Conservation (phyloP, 2,329 filamentous ascomycete genomes). For the Penicillium paneum region DNA sequence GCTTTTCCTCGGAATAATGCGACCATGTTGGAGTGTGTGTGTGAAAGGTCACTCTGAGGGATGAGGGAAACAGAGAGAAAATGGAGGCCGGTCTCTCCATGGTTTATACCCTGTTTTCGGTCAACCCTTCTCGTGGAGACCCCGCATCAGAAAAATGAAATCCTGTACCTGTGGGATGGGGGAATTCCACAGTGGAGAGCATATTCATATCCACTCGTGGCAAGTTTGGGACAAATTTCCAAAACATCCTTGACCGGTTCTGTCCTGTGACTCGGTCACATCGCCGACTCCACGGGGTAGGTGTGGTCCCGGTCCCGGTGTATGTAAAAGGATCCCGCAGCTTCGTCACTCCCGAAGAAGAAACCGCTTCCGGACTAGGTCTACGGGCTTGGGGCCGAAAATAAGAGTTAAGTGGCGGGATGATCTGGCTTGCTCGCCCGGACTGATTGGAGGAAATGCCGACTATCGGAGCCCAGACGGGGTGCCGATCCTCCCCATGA, state of each 20-base stretch:
- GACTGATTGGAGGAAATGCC: neutral
- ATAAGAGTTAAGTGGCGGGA: neutral
- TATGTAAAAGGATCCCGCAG: neutral
- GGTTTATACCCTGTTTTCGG: constrained; percentile 4
- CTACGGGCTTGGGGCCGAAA: neutral
- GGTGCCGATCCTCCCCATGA: neutral
- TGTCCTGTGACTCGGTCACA: constrained; percentile 3
- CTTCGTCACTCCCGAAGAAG: constrained; percentile 5
- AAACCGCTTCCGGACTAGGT: neutral
- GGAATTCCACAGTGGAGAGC: neutral
- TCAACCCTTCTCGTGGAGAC: constrained; percentile 13
- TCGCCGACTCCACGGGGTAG: constrained; percentile 10
- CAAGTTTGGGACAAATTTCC: neutral
- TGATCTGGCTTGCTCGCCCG: neutral
- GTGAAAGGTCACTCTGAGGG: neutral
- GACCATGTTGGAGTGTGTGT: neutral
- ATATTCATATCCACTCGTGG: neutral
- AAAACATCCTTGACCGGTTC: too few species aligned
- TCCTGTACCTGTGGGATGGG: neutral
- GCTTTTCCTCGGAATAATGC: constrained; percentile 17
- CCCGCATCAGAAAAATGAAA: constrained; percentile 9
- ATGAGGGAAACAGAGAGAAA: neutral
- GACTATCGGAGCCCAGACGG: neutral
- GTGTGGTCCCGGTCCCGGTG: neutral
- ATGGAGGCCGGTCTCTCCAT: neutral